Base-by-base conservation (phyloP, 2,329 filamentous ascomycete genomes). In the Phaeoacremonium minimum region DNA sequence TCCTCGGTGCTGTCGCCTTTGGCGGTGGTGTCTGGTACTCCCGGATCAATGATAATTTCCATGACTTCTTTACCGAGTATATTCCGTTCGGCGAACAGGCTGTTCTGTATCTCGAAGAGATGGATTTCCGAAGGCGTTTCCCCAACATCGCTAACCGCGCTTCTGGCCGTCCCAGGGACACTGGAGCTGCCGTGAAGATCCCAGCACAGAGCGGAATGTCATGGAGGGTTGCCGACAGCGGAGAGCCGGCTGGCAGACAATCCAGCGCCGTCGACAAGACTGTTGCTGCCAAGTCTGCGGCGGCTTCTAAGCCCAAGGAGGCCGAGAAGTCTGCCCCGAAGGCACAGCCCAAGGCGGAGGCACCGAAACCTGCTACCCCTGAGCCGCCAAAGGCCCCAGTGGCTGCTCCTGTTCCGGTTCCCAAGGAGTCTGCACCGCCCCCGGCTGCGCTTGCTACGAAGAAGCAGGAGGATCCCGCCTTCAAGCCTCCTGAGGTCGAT, bases 11-110 rank as follows among this genome's bases (percentile, higher is more conserved):
- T 6, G 63, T 94, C 30, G 82, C 85, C 28, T 98, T 95, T 53
- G 86, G 77, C 38, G 89, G 89, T 46, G 89, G 91, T 48, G 83
- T 96, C 37, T 95, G 86, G 73, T 93, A 95, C 63, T 91, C 93
- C 37, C 80, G 95, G 46, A 76, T 93, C 63, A 95, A 85, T 56
- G 93, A 98, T 71, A 95, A 88, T 66, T 98, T 97, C 76, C 91
- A 98, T 66, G 93, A 98, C 64, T 57, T 96, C 71, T 98, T 98
- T 67, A 97, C 90, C 52, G 90, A 96, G 66, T 98, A 91, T 61
- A 67, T 98, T 14, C 93, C 93, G 15, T 95, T 86, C 49, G 93
- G 90, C 53, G 93, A 98, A 66, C 87, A 95, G 58, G 85, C 85
- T 14, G 91, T 98, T 31, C 79, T 95, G 17, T 97, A 95, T 67